Evolutionary conservation across 2,329 filamentous ascomycete genomes (phyloP).

Genomic region (Neospermospora avenae): DNA sequence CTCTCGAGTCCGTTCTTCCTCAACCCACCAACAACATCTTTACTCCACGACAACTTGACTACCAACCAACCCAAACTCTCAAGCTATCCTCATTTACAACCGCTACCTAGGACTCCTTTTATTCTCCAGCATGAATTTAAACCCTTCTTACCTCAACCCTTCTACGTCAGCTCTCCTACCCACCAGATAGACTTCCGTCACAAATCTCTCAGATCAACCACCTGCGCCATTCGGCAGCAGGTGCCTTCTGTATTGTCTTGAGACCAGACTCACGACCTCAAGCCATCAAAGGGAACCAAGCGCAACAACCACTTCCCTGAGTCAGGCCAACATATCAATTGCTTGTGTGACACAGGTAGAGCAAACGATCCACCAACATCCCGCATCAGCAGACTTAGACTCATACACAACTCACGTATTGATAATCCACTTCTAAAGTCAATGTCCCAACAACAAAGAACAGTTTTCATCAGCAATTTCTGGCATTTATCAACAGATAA

Average conservation of each 20-base stretch:
- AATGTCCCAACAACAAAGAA: background rate
- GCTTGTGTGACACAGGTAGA: constrained; percentile 6
- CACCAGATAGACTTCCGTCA: no score
- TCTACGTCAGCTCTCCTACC: background rate
- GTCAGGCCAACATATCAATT: background rate
- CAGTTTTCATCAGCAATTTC: no score
- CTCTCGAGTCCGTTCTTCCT: background rate
- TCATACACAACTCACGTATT: background rate
- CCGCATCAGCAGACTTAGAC: background rate
- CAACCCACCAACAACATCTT: background rate
- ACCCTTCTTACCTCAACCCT: background rate
- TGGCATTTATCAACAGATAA: background rate
- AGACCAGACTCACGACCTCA: background rate
- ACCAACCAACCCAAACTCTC: background rate
- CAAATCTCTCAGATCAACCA: background rate
- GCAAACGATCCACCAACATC: background rate
- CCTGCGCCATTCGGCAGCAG: background rate
- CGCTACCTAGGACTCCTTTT: background rate
- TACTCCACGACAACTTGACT: background rate
- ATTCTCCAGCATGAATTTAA: background rate
- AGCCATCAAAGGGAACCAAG: background rate
- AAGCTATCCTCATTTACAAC: background rate
- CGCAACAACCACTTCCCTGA: constrained; percentile 1
- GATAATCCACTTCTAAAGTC: background rate
- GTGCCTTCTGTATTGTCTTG: background rate